Conservation (phyloP, 2,329 filamentous ascomycete genomes). For the Rugonectria rugulosa region DNA sequence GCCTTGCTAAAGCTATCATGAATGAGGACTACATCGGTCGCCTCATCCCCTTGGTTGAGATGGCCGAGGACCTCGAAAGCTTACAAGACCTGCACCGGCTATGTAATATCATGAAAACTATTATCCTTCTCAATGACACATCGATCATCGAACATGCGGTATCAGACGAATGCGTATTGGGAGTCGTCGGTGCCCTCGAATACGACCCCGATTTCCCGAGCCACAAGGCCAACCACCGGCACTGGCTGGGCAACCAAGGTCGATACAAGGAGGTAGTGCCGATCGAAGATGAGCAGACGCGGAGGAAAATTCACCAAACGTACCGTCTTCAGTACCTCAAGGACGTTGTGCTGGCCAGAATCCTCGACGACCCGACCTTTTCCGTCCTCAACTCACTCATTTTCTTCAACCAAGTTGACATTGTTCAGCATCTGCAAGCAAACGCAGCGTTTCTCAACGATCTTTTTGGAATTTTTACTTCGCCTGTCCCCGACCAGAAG, state of each 20-base stretch:
- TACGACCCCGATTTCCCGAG: constrained; percentile 98
- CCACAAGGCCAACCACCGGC: constrained; percentile 96
- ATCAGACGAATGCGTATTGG: constrained; percentile 85
- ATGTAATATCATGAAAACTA: constrained; percentile 97
- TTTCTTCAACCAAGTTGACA: constrained; percentile 99
- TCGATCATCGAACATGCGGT: constrained; percentile 94
- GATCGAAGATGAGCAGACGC: constrained; percentile 83
- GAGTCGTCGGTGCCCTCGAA: constrained; percentile 93
- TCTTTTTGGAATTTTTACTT: constrained; percentile 84
- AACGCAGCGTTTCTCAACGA: constrained; percentile 82
- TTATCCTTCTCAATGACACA: constrained; percentile 94
- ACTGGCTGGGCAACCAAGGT: constrained; percentile 87
- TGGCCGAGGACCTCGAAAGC: constrained; percentile 92
- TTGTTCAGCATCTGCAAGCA: constrained; percentile 90
- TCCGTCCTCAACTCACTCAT: constrained; percentile 97
- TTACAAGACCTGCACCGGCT: constrained; percentile 85
- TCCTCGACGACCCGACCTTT: constrained; percentile 96
- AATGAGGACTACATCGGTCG: constrained; percentile 86
- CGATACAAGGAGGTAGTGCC: constrained; percentile 96
- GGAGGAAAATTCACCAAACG: constrained; percentile 93
- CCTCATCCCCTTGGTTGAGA: constrained; percentile 83
- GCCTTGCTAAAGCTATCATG: constrained; percentile 86
- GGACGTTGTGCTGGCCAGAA: constrained; percentile 95
- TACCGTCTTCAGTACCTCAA: constrained; percentile 97
- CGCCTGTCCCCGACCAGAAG: constrained; percentile 68